Base-by-base conservation (phyloP, 1,139 yeast species). In the Wickerhamomyces sp. region DNA sequence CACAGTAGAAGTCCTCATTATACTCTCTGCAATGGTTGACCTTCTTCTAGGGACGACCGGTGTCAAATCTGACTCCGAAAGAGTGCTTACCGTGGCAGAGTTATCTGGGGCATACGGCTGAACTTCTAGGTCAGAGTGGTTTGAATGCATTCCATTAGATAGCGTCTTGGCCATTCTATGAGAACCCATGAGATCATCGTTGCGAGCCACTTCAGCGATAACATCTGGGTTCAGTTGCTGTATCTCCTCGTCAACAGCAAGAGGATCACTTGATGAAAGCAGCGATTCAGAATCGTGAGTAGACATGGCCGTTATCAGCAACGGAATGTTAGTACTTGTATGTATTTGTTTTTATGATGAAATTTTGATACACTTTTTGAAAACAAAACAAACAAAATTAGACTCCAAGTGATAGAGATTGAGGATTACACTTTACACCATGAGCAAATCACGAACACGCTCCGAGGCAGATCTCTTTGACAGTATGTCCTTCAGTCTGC, bases 21-120 rank as follows among this genome's bases (percentile, higher is more conserved):
- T 43, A 19, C 36, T 39, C 3, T 48, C 49, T 12, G 42, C 43
- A 10, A 51, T 38, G 7, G 54, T 48, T 3, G 46, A 40, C 14
- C 52, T 42, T 28, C 52, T 41, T 38, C 49, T 41, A 5, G 36
- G 24, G 24, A n/a, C n/a, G n/a, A n/a, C n/a, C n/a, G n/a, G n/a
- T n/a, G n/a, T n/a, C n/a, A n/a, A n/a, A n/a, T n/a, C n/a, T n/a
- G n/a, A n/a, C n/a, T n/a, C n/a, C n/a, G n/a, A n/a, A n/a, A n/a
- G n/a, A n/a, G n/a, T n/a, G n/a, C n/a, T n/a, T n/a, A 13, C 17
- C 7, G 12, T 7, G 17, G 29, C 17, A 27, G 7, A 14, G 29
- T 27, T 12, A 21, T 21, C 17, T 27, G 29, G 29, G 5, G 5
- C 17, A 27, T 27, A 27, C 7, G 29, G 17, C 10, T 27, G 17